Base-by-base conservation (phyloP, 176 grass and related monocot species). In the Olyra latifolia region DNA sequence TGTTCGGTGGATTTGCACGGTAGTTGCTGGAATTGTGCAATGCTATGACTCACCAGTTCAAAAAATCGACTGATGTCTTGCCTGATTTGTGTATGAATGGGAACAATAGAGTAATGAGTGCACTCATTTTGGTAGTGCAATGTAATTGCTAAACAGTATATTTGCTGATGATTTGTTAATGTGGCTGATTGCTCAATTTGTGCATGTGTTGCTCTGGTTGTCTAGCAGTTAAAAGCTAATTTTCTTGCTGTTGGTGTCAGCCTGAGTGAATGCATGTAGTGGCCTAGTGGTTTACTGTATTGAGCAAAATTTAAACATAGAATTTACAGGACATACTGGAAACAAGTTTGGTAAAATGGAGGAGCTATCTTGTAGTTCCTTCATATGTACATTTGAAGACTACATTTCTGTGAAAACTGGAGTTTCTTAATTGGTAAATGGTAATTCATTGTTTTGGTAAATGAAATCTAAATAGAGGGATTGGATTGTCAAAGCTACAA, bases 1-100 rank as follows among this genome's bases (percentile, higher is more conserved):
- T 50, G 56, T 40, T 78, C 19, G 5, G 50, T 59, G 54, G 42
- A 74, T 67, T 57, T 79, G 57, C 57, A 72, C 56, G 14, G 55
- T 22, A 30, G n/a, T 15, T 74, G 60, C 8, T 75, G 52, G 39
- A 42, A 66, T 56, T 89, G 15, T 41, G 80, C 24, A 82, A 73
- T 82, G 43, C 28, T 47, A 30, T 14, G 23, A 28, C 9, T 45
- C 60, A 14, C 46, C 57, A 25, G 20, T 74, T 71, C n/a, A 55
- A 59, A 49, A 39, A 16, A 45, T 29, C 13, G 43, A 4, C 20
- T 73, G 42, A 38, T 54, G 25, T 45, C 59, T 50, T 62, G 56
- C 42, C n/a, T 61, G 56, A 65, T 83, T 72, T 62, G 58, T 74
- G 30, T 74, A 40, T 30, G 43, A 24, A 53, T 27, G 10, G 14